phyloP scores from a whole-genome alignment of 257 asterid genomes.

The Catharanthus roseus region DNA sequence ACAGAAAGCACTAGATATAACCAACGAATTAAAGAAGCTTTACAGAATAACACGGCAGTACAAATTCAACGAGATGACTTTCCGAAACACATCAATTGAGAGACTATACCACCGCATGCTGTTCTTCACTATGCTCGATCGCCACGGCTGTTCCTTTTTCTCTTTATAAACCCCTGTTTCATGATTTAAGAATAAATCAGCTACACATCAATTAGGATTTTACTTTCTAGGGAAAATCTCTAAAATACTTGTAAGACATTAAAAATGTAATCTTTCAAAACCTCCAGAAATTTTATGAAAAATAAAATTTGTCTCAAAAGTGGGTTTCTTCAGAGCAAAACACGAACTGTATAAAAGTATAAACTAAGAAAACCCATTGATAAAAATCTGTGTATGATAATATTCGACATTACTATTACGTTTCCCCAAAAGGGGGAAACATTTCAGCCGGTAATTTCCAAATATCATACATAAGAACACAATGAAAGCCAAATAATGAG shows the following conservation, averaged over 20 bases:
- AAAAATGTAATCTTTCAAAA: neutral
- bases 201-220: slow-evolving; percentile 12
- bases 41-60: slow-evolving; percentile 93
- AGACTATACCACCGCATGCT: slow-evolving; percentile 83
- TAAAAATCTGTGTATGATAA: too few species aligned
- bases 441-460: neutral
- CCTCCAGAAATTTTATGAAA: neutral
- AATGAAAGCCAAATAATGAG: neutral
- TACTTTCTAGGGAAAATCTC: neutral
- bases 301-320: too few species aligned
- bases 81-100: slow-evolving; percentile 64
- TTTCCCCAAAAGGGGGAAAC: neutral
- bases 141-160: slow-evolving; percentile 23
- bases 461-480: neutral
- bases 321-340: neutral
- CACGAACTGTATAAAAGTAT: neutral
- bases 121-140: slow-evolving; percentile 42
- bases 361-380: neutral
- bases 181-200: slow-evolving; percentile 12
- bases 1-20: neutral
- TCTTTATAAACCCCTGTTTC: slow-evolving; percentile 32
- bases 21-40: slow-evolving; percentile 18
- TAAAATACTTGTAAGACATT: neutral
- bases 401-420: neutral
- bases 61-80: slow-evolving; percentile 80